A percentile compares a stretch with the other conserved stretches of the same genome.
These are phyloP conservation scores for Suhomyces ambrosiae DNA, from an alignment of 1,139 yeast genomes.

Conservation along the genomic window DNA sequence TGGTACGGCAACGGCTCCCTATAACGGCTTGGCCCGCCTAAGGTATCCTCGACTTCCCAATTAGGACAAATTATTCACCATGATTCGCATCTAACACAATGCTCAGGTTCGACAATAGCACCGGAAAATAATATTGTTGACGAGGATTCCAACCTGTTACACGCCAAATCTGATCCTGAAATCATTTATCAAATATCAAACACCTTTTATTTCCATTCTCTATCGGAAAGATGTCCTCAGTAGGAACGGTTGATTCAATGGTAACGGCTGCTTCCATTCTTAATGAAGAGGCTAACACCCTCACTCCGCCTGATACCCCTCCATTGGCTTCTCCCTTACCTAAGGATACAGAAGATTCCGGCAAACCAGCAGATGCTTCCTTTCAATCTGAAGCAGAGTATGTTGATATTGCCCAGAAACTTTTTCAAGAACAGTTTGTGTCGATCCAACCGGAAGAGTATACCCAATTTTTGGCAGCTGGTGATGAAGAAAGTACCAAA, in stretches of 20 bases:
- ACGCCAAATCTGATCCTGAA: conserved; percentile 6
- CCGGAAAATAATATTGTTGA: conserved; percentile 9
- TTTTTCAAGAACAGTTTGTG: conserved; percentile 44
- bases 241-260: conserved; percentile 18
- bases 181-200: background rate
- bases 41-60: no score
- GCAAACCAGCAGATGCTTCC: conserved; percentile 5
- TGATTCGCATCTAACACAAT: conserved; percentile 6
- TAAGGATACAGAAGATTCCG: conserved; percentile 2
- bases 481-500: conserved; percentile 42
- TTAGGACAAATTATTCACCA: conserved; percentile 4
- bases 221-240: conserved; percentile 15
- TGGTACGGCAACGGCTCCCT: conserved; percentile 6
- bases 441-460: conserved; percentile 51
- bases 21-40: conserved; percentile 3
- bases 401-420: conserved; percentile 38
- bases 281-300: conserved; percentile 5
- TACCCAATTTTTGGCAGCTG: conserved; percentile 47
- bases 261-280: conserved; percentile 16
- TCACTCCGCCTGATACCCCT: conserved; percentile 9
- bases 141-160: conserved; percentile 10
- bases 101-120: conserved; percentile 4
- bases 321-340: conserved; percentile 5
- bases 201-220: conserved; percentile 1
- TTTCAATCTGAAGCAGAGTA: conserved; percentile 20